A percentile compares a stretch with the other conserved stretches of the same genome.
Evolutionary conservation across 176 grass and related monocot species (phyloP).

Genomic region (Oryza glaberrima): DNA sequence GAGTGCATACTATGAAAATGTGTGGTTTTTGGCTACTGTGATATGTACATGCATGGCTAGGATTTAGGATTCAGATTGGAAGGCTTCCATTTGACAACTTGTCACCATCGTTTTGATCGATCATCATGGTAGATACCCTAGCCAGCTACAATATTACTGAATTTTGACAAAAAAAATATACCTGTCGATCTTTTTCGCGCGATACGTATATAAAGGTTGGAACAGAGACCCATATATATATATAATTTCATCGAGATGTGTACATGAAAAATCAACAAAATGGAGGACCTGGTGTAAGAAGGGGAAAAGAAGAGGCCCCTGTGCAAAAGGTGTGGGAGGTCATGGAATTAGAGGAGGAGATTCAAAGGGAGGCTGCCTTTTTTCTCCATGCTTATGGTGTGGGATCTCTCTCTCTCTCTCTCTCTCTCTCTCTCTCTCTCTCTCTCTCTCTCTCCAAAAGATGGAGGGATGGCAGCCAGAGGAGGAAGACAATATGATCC

Average conservation of each 20-base stretch:
- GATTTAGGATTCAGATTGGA: constrained; percentile 29
- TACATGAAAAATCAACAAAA: constrained; percentile 21
- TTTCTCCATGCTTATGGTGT: neutral
- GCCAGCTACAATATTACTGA: constrained; percentile 11
- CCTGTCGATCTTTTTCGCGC: neutral
- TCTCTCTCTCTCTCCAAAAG: neutral
- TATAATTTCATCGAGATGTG: neutral
- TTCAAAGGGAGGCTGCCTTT: constrained; percentile 44
- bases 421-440: too few species aligned
- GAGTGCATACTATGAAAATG: neutral
- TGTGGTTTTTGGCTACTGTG: neutral
- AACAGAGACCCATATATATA: neutral
- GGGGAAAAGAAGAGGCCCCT: constrained; percentile 33
- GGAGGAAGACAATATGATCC: constrained; percentile 9
- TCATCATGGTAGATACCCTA: constrained; percentile 25
- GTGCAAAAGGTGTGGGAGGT: constrained; percentile 15
- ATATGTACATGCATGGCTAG: constrained; percentile 20
- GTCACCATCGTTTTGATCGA: constrained; percentile 29
- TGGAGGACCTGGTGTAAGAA: constrained; percentile 32
- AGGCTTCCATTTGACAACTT: constrained; percentile 38
- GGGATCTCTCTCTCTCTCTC: neutral
- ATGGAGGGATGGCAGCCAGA: neutral
- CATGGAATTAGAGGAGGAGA: constrained; percentile 43
- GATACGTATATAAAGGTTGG: neutral
- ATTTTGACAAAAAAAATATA: constrained; percentile 34